These are phyloP conservation scores for Venturia nashicola DNA, from an alignment of 2,329 filamentous ascomycete species.

Conservation along the genomic window DNA sequence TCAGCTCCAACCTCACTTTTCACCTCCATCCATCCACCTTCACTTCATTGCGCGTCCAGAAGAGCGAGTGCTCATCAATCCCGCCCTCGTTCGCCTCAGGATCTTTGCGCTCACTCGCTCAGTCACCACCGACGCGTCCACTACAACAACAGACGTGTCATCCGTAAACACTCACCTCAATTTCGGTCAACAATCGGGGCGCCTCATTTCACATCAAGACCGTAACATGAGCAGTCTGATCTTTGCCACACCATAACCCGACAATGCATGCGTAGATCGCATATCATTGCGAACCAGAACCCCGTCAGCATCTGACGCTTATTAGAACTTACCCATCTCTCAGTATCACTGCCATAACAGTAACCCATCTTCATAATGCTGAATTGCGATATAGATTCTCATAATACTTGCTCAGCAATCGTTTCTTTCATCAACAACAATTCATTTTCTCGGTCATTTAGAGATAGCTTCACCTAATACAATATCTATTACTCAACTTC, in stretches of 20 bases:
- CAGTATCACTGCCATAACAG: not conserved
- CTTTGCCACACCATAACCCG: not conserved
- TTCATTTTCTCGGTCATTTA: not conserved
- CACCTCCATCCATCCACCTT: not conserved
- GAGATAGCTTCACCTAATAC: slow-evolving; percentile 1
- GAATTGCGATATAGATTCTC: not conserved
- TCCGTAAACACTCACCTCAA: not conserved
- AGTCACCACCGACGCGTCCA: not conserved
- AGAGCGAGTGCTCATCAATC: not conserved
- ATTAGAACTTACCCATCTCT: not conserved
- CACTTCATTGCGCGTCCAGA: not conserved
- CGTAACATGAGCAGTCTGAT: not conserved
- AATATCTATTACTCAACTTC: not conserved
- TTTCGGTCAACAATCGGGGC: not conserved
- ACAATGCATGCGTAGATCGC: not conserved
- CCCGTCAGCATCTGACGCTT: not conserved
- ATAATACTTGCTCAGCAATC: not conserved
- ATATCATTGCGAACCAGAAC: not conserved
- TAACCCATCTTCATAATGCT: not conserved
- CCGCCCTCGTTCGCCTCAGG: not conserved
- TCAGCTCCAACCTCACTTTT: not conserved
- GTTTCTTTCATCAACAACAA: not conserved
- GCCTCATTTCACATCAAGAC: not conserved
- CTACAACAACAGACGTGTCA: not conserved
- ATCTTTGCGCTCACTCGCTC: not conserved